phyloP scores from a whole-genome alignment of 768 basidiomycete species.

The Tricholoma flavovirens region DNA sequence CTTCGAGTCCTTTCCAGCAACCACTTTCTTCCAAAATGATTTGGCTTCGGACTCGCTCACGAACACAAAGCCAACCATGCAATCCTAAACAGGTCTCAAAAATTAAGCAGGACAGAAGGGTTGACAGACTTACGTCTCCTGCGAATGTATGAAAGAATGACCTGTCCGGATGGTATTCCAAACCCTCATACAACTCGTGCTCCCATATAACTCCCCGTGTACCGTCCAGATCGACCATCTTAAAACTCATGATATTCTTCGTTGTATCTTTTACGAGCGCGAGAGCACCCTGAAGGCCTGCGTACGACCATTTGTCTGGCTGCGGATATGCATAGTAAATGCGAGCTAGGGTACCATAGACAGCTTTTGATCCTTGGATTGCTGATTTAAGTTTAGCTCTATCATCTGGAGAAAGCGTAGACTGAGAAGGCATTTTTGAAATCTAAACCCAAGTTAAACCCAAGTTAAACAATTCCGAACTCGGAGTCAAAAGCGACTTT shows the following conservation, averaged over 20 bases:
- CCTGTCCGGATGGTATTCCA: constrained; percentile 79
- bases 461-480: no score
- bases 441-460: background rate
- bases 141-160: constrained; percentile 90
- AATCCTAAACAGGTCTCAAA: constrained; percentile 45
- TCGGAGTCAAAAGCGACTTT: no score
- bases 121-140: constrained; percentile 70
- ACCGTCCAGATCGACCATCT: constrained; percentile 79
- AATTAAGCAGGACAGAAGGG: background rate
- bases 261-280: constrained; percentile 61
- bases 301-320: constrained; percentile 75
- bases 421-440: constrained; percentile 27
- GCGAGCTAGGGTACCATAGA: constrained; percentile 75
- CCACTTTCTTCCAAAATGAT: constrained; percentile 81
- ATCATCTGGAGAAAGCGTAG: constrained; percentile 67
- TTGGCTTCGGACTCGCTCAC: constrained; percentile 82
- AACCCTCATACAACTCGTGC: constrained; percentile 80
- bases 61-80: constrained; percentile 90
- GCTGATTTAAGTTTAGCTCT: constrained; percentile 70
- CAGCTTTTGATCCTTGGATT: constrained; percentile 62
- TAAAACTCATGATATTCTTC: constrained; percentile 55
- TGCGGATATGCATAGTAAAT: constrained; percentile 88
- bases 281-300: constrained; percentile 83
- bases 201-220: constrained; percentile 90
- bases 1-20: constrained; percentile 54